Conservation (phyloP, 495 filamentous ascomycete genomes). For the Daldinia grandis region DNA sequence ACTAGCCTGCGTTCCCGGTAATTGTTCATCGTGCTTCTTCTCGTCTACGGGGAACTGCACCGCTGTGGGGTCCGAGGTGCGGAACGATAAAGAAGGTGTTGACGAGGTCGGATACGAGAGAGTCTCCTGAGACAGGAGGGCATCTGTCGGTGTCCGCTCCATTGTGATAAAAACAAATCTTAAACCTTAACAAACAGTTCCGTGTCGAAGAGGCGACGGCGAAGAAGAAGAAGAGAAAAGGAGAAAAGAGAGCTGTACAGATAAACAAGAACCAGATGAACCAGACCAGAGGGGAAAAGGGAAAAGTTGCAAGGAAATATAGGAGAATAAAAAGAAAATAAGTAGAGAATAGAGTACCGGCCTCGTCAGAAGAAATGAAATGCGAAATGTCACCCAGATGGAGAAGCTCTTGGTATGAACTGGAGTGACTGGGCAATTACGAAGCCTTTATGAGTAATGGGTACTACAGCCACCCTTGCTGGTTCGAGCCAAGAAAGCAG, state of each 20-base stretch:
- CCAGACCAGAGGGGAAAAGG: constrained; percentile 16
- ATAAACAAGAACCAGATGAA: constrained; percentile 29
- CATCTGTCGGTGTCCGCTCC: constrained; percentile 18
- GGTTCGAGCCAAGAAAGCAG: constrained; percentile 35
- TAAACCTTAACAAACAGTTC: not conserved
- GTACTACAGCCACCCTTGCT: constrained; percentile 29
- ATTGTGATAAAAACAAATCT: constrained; percentile 13
- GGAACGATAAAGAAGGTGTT: constrained; percentile 12
- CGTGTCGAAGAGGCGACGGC: constrained; percentile 1
- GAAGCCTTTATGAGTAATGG: constrained; percentile 37
- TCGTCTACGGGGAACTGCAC: constrained; percentile 19
- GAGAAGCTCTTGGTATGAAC: constrained; percentile 23
- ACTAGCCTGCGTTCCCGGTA: constrained; percentile 10
- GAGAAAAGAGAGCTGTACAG: not conserved
- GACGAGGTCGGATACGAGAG: constrained; percentile 19
- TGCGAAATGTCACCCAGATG: constrained; percentile 28
- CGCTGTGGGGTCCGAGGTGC: constrained; percentile 7
- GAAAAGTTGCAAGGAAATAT: constrained; percentile 27
- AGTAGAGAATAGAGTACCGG: constrained; percentile 37
- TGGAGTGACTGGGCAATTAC: constrained; percentile 32
- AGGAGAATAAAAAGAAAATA: constrained; percentile 25
- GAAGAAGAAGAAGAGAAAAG: constrained; percentile 16
- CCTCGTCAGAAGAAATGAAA: constrained; percentile 41
- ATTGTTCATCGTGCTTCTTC: constrained; percentile 22
- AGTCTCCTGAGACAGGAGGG: constrained; percentile 15